A percentile compares a stretch with the other conserved stretches of the same genome.
These are phyloP conservation scores for Cucurbitaria berberidis DNA, from an alignment of 2,329 filamentous ascomycete species.

Conservation along the genomic window DNA sequence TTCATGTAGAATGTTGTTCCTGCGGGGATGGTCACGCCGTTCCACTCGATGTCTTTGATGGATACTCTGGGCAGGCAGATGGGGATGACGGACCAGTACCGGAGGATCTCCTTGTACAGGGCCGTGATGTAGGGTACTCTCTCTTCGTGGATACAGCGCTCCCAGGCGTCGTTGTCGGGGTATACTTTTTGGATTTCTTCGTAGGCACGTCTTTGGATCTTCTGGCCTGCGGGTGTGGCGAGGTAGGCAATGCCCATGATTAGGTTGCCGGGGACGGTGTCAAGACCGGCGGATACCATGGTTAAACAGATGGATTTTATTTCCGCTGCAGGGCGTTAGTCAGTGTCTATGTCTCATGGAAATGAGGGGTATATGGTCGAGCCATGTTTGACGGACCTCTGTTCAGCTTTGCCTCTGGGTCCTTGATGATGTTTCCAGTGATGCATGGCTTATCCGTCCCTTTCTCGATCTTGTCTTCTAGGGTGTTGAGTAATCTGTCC, in stretches of 20 bases:
- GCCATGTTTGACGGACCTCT: conserved; percentile 55
- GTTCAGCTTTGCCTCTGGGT: conserved; percentile 72
- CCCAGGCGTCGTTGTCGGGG: conserved; percentile 77
- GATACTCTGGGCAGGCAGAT: conserved; percentile 76
- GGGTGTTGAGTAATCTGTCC: conserved; percentile 62
- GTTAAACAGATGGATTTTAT: conserved; percentile 81
- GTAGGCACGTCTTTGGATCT: conserved; percentile 73
- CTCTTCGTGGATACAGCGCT: conserved; percentile 73
- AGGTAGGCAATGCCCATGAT: conserved; percentile 82
- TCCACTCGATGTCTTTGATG: conserved; percentile 74
- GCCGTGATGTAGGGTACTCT: conserved; percentile 79
- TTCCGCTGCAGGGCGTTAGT: conserved; percentile 61
- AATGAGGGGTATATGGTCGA: not conserved
- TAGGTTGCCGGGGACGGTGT: conserved; percentile 80
- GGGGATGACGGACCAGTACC: conserved; percentile 81
- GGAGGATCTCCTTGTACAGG: conserved; percentile 76
- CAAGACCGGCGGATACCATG: conserved; percentile 81
- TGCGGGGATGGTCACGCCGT: conserved; percentile 70
- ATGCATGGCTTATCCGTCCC: conserved; percentile 73
- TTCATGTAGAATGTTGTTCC: conserved; percentile 82
- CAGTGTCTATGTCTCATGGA: not conserved
- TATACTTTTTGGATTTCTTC: conserved; percentile 74
- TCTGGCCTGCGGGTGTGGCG: conserved; percentile 69
- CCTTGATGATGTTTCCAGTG: conserved; percentile 72
- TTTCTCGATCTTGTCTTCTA: conserved; percentile 66